Conservation (phyloP, 2,329 filamentous ascomycete genomes). For the Rhynchosporium secalis region DNA sequence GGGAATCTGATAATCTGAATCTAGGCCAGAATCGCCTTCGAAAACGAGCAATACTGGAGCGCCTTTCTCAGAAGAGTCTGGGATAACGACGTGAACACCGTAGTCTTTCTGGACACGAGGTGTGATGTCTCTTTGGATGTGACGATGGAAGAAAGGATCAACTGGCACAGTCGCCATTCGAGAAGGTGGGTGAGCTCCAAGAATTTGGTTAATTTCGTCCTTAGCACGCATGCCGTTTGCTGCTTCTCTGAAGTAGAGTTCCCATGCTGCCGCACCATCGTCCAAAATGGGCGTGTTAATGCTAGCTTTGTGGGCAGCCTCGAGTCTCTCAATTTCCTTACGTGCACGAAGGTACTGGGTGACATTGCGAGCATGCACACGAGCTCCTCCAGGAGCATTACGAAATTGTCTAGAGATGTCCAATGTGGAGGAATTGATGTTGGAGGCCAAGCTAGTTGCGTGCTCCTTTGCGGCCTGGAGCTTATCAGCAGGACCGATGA, state of each 20-base stretch:
- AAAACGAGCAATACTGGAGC: conserved; percentile 71
- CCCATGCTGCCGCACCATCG: conserved; percentile 76
- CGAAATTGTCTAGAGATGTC: conserved; percentile 80
- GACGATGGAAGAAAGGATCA: conserved; percentile 77
- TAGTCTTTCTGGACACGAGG: conserved; percentile 65
- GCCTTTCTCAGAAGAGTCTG: conserved; percentile 59
- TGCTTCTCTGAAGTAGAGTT: conserved; percentile 82
- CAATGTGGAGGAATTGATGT: conserved; percentile 80
- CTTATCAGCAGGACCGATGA: conserved; percentile 76
- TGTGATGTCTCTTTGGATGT: conserved; percentile 65
- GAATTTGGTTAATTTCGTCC: conserved; percentile 71
- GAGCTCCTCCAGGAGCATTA: conserved; percentile 70
- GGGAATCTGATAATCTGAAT: conserved; percentile 54
- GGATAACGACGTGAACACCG: conserved; percentile 73
- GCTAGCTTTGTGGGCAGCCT: conserved; percentile 77
- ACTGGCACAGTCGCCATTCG: conserved; percentile 67
- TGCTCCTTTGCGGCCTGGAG: conserved; percentile 76
- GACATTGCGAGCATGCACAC: conserved; percentile 79
- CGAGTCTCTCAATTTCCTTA: conserved; percentile 78
- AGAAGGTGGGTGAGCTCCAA: conserved; percentile 71
- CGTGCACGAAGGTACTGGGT: conserved; percentile 85
- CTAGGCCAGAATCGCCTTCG: conserved; percentile 59
- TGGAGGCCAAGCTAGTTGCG: conserved; percentile 84
- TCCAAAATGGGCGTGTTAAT: conserved; percentile 76
- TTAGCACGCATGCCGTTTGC: conserved; percentile 79